A percentile compares a stretch with the other conserved stretches of the same genome.
phyloP scores from a whole-genome alignment of 1,284 basidiomycete species.

The Microbotryomycetes sp. region DNA sequence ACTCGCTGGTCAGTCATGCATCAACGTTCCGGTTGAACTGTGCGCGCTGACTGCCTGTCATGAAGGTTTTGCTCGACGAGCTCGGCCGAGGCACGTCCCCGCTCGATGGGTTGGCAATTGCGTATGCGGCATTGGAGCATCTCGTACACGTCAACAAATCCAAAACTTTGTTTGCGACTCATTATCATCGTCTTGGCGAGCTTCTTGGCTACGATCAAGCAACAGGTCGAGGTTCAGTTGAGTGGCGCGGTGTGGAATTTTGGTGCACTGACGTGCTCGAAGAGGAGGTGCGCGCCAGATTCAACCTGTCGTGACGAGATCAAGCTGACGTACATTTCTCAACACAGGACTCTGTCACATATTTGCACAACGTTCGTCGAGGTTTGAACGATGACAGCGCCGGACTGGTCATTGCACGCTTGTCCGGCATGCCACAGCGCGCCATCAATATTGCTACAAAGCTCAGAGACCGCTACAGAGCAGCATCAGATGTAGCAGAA shows the following conservation, averaged over 20 bases:
- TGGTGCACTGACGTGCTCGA: conserved; percentile 84
- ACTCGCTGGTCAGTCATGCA: neutral
- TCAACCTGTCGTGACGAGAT: conserved; percentile 12
- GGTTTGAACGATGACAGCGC: conserved; percentile 90
- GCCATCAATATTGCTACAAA: conserved; percentile 13
- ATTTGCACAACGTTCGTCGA: conserved; percentile 69
- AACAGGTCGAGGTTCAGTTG: conserved; percentile 12
- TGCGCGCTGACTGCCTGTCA: too few relatives aligned
- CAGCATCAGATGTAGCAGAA: too few relatives aligned
- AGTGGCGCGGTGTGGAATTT: conserved; percentile 58
- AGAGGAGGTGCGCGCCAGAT: conserved; percentile 51
- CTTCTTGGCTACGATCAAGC: conserved; percentile 52
- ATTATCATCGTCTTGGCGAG: conserved; percentile 89
- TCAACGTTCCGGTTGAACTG: neutral
- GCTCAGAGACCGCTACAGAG: neutral
- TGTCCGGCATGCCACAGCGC: conserved; percentile 70
- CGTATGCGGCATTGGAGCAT: conserved; percentile 82
- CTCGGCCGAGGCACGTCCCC: conserved; percentile 92
- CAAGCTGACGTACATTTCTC: conserved; percentile 36
- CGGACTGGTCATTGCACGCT: conserved; percentile 79
- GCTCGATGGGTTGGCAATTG: conserved; percentile 84
- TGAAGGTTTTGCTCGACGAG: conserved; percentile 92
- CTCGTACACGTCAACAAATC: conserved; percentile 67
- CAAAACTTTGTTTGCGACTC: conserved; percentile 87
- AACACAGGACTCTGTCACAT: conserved; percentile 60